Conservation (phyloP, 1,284 basidiomycete genomes). For the Microbotryum scabiosae region DNA sequence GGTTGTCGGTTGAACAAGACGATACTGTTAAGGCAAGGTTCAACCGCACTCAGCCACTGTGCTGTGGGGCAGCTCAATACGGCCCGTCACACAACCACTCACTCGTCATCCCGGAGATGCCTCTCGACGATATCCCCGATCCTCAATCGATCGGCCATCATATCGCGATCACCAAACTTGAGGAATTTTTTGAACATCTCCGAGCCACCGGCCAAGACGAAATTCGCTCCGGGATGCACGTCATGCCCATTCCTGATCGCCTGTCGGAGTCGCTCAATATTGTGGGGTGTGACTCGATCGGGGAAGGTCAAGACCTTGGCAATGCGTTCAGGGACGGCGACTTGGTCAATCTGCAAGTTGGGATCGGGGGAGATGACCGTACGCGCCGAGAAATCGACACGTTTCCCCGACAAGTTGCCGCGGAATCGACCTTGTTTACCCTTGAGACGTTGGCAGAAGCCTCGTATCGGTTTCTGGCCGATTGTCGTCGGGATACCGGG, state of each 20-base stretch:
- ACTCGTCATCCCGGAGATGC: conserved; percentile 90
- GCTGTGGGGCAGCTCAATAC: conserved; percentile 9
- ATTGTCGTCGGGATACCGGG: conserved; percentile 78
- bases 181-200: conserved; percentile 68
- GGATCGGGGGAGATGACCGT: conserved; percentile 99
- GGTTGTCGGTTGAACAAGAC: conserved; percentile 99
- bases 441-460: conserved; percentile 96
- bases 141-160: conserved; percentile 64
- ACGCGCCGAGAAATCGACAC: conserved; percentile 96
- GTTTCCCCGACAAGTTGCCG: conserved; percentile 96
- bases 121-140: conserved; percentile 87
- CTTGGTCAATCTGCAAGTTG: conserved; percentile 94
- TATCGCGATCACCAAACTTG: conserved; percentile 61
- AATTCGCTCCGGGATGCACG: conserved; percentile 92
- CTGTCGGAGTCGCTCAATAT: conserved; percentile 67
- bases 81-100: conserved; percentile 30
- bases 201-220: conserved; percentile 60
- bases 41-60: not conserved
- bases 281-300: conserved; percentile 87
- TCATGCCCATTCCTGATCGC: conserved; percentile 86
- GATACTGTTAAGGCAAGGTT: conserved; percentile 47
- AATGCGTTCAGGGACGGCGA: conserved; percentile 92
- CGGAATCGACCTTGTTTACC: conserved; percentile 98
- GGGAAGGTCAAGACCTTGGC: conserved; percentile 95
- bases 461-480: conserved; percentile 84